Evolutionary conservation across 495 filamentous ascomycete genomes (phyloP).

Genomic region (Pseudevernia furfuracea): DNA sequence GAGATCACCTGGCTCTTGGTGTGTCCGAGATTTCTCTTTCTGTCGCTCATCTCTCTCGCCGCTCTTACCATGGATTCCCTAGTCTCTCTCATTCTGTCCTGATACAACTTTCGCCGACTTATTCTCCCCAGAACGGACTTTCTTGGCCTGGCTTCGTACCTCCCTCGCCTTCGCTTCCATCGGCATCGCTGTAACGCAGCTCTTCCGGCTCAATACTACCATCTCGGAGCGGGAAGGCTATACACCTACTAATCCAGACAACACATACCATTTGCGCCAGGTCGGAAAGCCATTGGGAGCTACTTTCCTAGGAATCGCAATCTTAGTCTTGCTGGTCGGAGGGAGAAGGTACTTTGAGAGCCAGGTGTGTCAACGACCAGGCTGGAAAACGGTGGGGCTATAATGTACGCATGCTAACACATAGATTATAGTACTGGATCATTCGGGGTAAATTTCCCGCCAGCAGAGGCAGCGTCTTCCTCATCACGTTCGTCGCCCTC

Average conservation of each 20-base stretch:
- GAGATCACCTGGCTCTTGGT: slow-evolving; percentile 94
- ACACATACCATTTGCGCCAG: slow-evolving; percentile 49
- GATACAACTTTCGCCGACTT: neutral
- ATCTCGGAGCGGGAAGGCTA: slow-evolving; percentile 35
- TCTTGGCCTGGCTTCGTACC: slow-evolving; percentile 93
- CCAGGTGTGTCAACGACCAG: slow-evolving; percentile 28
- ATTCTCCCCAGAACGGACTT: slow-evolving; percentile 68
- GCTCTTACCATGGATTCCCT: slow-evolving; percentile 1
- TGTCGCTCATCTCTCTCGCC: slow-evolving; percentile 5
- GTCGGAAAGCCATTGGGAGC: slow-evolving; percentile 90
- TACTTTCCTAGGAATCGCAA: slow-evolving; percentile 81
- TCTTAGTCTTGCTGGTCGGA: slow-evolving; percentile 77
- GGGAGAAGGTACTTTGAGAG: slow-evolving; percentile 62
- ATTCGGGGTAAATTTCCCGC: slow-evolving; percentile 91
- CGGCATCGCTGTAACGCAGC: slow-evolving; percentile 90
- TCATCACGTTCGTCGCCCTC: slow-evolving; percentile 63
- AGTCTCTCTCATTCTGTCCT: neutral
- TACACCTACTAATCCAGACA: slow-evolving; percentile 22
- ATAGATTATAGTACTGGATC: slow-evolving; percentile 66
- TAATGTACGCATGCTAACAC: slow-evolving; percentile 2
- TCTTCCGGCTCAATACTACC: slow-evolving; percentile 84
- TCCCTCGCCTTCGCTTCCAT: slow-evolving; percentile 94
- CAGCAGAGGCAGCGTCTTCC: slow-evolving; percentile 74
- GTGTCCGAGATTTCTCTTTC: slow-evolving; percentile 26
- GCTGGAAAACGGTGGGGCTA: neutral